These are phyloP conservation scores for Fusarium acutatum DNA, from an alignment of 2,329 filamentous ascomycete species.

Conservation along the genomic window DNA sequence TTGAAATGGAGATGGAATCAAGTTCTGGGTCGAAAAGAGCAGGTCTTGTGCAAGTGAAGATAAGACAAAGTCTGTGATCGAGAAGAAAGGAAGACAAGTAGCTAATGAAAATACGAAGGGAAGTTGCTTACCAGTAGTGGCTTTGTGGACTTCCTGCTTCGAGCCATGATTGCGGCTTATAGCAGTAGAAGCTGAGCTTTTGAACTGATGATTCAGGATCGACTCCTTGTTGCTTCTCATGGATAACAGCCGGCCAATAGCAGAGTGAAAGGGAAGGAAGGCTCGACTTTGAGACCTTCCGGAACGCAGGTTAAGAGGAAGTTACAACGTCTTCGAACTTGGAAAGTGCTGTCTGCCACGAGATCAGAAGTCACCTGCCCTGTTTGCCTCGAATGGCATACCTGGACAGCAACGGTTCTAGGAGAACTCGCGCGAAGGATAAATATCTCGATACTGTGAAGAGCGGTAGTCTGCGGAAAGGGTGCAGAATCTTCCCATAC, in stretches of 20 bases:
- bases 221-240: background rate
- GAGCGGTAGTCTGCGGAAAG: background rate
- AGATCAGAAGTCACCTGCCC: background rate
- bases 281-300: background rate
- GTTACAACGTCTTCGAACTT: background rate
- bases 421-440: background rate
- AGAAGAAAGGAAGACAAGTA: conserved; percentile 29
- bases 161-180: conserved; percentile 21
- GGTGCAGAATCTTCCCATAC: background rate
- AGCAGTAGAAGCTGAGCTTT: background rate
- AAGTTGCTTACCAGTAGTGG: conserved; percentile 26
- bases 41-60: conserved; percentile 27
- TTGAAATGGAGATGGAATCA: conserved; percentile 27
- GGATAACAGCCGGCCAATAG: background rate
- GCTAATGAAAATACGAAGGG: background rate
- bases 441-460: background rate
- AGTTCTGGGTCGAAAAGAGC: conserved; percentile 35
- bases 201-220: background rate
- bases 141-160: conserved; percentile 31
- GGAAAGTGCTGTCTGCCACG: background rate
- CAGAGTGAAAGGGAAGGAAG: background rate
- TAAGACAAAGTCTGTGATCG: background rate
- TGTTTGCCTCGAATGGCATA: background rate
- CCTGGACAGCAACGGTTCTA: background rate
- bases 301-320: background rate